These are phyloP conservation scores for Rhazya stricta DNA, from an alignment of 257 asterid species.

Conservation along the genomic window DNA sequence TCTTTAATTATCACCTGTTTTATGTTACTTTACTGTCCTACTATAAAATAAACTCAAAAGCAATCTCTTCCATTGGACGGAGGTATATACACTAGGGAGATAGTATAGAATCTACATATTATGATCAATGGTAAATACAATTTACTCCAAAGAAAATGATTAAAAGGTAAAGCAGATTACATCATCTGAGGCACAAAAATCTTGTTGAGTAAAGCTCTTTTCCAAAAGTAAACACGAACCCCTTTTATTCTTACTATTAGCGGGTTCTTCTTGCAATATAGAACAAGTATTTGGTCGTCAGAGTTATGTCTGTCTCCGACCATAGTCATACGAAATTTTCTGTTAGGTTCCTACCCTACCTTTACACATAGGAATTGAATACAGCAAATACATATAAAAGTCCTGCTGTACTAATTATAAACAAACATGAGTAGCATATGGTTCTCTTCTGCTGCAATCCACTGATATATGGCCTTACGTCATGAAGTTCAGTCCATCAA, in stretches of 20 bases:
- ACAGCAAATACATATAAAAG: background rate
- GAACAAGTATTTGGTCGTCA: too few species aligned
- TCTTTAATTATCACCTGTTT: background rate
- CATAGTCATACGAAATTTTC: too few species aligned
- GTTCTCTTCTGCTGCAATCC: constrained; percentile 1
- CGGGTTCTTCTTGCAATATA: too few species aligned
- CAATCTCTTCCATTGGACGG: background rate
- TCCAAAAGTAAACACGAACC: background rate
- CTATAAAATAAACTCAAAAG: background rate
- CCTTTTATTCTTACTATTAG: too few species aligned
- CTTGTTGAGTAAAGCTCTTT: background rate
- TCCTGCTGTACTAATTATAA: background rate
- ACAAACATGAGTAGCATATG: constrained; percentile 7
- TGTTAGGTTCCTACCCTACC: background rate
- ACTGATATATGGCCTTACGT: background rate
- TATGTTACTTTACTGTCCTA: background rate
- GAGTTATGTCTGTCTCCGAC: too few species aligned
- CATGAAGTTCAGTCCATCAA: background rate
- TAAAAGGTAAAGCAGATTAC: too few species aligned
- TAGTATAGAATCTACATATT: background rate
- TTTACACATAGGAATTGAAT: background rate
- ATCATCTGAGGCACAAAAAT: too few species aligned
- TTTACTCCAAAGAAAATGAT: background rate
- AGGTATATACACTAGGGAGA: background rate
- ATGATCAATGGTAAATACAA: background rate